Evolutionary conservation across 192 early-diverging fungal species (phyloP), one percentile per base, ranked within the genome.

Genomic region (Spizellomyces punctatus): DNA sequence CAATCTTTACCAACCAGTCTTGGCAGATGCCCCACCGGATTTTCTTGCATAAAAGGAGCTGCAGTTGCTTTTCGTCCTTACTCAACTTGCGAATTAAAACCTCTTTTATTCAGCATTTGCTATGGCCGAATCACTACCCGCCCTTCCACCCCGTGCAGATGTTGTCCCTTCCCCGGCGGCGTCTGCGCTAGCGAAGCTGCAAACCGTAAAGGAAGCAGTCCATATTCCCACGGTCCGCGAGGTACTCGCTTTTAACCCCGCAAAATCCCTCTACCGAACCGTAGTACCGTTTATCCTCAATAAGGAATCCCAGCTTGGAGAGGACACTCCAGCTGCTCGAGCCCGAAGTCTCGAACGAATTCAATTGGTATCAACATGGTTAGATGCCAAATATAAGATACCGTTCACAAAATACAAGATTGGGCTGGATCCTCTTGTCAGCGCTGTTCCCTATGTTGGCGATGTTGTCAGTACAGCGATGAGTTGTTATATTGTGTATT

Each of bases 391-490:
- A 49, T 72, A 64, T 43, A 55, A 63, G 48, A 56, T 72, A 12
- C 70, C 70, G 9, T 63, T 63, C 41, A 72, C 70, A 17, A 64
- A 64, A 36, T 64, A 64, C 62, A 72, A 63, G 43, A 50, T 72
- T 9, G 70, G 70, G 16, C 17, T 72, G 21, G 70, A 72, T 46
- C 70, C 70, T 17, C n/a, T 72, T 3, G 56, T 72, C 47, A 50
- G 45, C 10, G 70, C 70, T 14, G 62, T 73, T 0, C 72, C 72
- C 16, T n/a, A 64, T 3, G 56, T 73, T 6, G 72, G 72, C 0
- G 72, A 73, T 52, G 72, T 59, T 8, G 54, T 73, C 41, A 64
- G 62, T 5, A 73, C 72, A n/a, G 41, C 27, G 27, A 43, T 73
- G 54, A 58, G 27, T 12, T 46, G 36, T 42, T 73, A 73, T 48